phyloP scores from a whole-genome alignment of 2,329 filamentous ascomycete genomes.

The Xylaria sp. region DNA sequence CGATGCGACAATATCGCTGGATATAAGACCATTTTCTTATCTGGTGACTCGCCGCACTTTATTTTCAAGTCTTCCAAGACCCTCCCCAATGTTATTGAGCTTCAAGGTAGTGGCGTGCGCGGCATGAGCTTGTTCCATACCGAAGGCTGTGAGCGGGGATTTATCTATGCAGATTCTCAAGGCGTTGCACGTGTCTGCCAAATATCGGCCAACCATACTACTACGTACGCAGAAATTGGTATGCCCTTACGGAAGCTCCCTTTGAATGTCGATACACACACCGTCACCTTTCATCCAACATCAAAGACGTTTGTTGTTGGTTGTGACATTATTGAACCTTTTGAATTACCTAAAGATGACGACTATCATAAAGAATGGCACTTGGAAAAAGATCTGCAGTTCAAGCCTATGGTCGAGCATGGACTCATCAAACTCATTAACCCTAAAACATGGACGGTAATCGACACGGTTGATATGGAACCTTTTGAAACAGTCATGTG shows the following conservation, averaged over 20 bases:
- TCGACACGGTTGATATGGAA: slow-evolving; percentile 80
- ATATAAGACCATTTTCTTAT: slow-evolving; percentile 83
- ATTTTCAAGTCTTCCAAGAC: slow-evolving; percentile 84
- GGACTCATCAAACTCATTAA: slow-evolving; percentile 82
- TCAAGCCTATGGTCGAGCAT: slow-evolving; percentile 75
- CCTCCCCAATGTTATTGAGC: slow-evolving; percentile 75
- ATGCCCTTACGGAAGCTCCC: slow-evolving; percentile 78
- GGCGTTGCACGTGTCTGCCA: slow-evolving; percentile 79
- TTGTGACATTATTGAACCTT: slow-evolving; percentile 73
- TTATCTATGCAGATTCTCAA: slow-evolving; percentile 80
- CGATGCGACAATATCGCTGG: slow-evolving; percentile 74
- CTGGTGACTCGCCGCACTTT: slow-evolving; percentile 82
- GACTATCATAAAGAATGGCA: slow-evolving; percentile 85
- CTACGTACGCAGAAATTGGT: slow-evolving; percentile 77
- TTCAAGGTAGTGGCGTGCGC: slow-evolving; percentile 75
- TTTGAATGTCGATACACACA: slow-evolving; percentile 75
- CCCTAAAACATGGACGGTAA: slow-evolving; percentile 78
- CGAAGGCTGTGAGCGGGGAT: slow-evolving; percentile 79
- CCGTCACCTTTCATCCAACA: slow-evolving; percentile 79
- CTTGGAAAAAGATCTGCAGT: slow-evolving; percentile 71
- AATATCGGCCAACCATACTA: slow-evolving; percentile 69
- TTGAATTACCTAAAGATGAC: slow-evolving; percentile 87
- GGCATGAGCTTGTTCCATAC: slow-evolving; percentile 82
- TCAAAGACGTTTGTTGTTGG: slow-evolving; percentile 81
- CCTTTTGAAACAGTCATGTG: slow-evolving; percentile 81